Conservation (phyloP, 805 yeast genomes). For the Candida qinlingensis region DNA sequence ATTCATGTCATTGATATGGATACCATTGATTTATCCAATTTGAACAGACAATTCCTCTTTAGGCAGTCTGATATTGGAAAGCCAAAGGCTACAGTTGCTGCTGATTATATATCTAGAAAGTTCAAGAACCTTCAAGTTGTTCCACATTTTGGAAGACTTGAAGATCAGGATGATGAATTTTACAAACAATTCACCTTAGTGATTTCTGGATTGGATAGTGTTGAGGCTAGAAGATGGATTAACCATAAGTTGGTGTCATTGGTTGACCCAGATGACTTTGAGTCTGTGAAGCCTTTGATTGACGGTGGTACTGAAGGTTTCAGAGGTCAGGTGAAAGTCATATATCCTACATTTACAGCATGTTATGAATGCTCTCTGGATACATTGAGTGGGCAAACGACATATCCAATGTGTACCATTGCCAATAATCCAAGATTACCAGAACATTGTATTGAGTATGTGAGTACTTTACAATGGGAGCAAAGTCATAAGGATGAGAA, state of each 20-base stretch:
- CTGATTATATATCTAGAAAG: conserved; percentile 47
- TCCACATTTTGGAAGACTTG: conserved; percentile 62
- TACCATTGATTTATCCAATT: conserved; percentile 84
- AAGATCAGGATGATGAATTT: conserved; percentile 55
- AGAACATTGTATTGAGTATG: conserved; percentile 93
- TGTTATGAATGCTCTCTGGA: conserved; percentile 91
- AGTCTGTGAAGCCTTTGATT: conserved; percentile 57
- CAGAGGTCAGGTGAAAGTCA: conserved; percentile 84
- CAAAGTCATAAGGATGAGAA: conserved; percentile 36
- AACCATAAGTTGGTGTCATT: conserved; percentile 62
- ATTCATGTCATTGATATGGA: conserved; percentile 88
- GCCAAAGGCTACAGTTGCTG: conserved; percentile 78
- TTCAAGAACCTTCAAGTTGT: conserved; percentile 41
- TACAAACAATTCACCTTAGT: conserved; percentile 66
- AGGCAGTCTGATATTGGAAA: conserved; percentile 76
- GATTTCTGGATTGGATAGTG: conserved; percentile 83
- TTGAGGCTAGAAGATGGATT: conserved; percentile 89
- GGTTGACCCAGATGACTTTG: conserved; percentile 48
- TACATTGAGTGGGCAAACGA: conserved; percentile 53
- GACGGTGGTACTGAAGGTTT: conserved; percentile 98
- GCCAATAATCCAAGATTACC: conserved; percentile 93
- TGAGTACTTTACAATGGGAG: conserved; percentile 73
- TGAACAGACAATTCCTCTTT: conserved; percentile 88
- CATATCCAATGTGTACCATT: conserved; percentile 89
- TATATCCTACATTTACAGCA: conserved; percentile 77